These are phyloP conservation scores for Fonsecaea pedrosoi DNA, from an alignment of 2,329 filamentous ascomycete genomes.

Conservation along the genomic window DNA sequence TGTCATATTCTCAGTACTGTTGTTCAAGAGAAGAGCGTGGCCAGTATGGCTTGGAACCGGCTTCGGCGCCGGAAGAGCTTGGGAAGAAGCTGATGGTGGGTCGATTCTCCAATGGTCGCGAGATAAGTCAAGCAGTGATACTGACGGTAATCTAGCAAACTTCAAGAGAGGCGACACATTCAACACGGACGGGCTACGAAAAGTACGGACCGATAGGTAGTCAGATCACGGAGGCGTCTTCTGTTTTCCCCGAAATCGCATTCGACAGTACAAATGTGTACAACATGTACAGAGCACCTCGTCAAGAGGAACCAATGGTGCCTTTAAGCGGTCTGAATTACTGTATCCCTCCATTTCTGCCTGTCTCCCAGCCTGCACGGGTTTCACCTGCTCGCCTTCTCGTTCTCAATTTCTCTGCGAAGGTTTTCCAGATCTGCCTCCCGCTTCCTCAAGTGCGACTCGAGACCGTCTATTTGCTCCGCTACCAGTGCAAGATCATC, in stretches of 20 bases:
- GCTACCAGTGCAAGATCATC: slow-evolving; percentile 90
- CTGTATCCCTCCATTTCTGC: slow-evolving; percentile 10
- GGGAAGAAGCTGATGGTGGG: slow-evolving; percentile 95
- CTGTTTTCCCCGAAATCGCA: slow-evolving; percentile 18
- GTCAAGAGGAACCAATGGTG: slow-evolving; percentile 15
- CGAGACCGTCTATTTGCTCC: slow-evolving; percentile 91
- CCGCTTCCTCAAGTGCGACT: slow-evolving; percentile 78
- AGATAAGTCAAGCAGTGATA: not conserved
- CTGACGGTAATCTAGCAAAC: slow-evolving; percentile 37
- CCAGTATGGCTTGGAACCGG: slow-evolving; percentile 93
- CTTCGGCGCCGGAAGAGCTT: slow-evolving; percentile 94
- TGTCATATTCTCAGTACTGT: slow-evolving; percentile 95
- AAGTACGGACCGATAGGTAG: slow-evolving; percentile 40
- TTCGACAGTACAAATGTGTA: slow-evolving; percentile 33
- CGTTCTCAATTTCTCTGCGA: slow-evolving; percentile 82
- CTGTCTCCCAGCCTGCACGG: not conserved
- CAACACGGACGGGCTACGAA: slow-evolving; percentile 39
- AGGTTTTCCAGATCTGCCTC: slow-evolving; percentile 78
- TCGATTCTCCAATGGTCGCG: slow-evolving; percentile 23
- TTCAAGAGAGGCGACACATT: slow-evolving; percentile 40
- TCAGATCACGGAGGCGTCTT: slow-evolving; percentile 14
- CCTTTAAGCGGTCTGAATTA: slow-evolving; percentile 10
- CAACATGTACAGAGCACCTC: slow-evolving; percentile 31
- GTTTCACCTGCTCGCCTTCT: slow-evolving; percentile 65
- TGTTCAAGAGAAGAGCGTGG: slow-evolving; percentile 98